Percentiles rank a stretch among this genome's conserved stretches.
Conservation (phyloP, 73 alveolate genomes). For the Tetrahymena thermophila region DNA sequence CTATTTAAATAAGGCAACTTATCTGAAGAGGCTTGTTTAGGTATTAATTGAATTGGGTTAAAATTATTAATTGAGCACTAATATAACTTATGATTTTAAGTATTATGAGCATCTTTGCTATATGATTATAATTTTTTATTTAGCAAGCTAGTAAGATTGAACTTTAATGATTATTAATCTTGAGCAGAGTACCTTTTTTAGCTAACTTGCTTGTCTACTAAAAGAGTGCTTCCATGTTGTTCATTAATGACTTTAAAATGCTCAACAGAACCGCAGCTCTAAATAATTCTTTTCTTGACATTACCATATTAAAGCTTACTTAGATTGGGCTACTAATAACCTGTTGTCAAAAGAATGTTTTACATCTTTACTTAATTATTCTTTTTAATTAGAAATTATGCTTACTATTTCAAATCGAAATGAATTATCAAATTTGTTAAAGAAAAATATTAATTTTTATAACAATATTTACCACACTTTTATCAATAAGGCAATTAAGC, state of each 20-base stretch:
- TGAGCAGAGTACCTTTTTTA: neutral
- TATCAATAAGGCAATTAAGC: neutral
- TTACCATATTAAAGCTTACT: neutral
- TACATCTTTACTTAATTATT: neutral
- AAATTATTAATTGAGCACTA: neutral
- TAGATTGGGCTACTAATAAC: neutral
- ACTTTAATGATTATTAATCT: neutral
- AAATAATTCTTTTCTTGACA: neutral
- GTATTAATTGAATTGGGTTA: neutral
- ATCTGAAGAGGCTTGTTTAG: neutral
- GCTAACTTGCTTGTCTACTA: neutral
- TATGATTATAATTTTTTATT: neutral
- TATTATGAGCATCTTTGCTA: neutral
- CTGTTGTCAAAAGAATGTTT: neutral
- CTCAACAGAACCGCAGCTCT: neutral
- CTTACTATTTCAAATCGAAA: neutral
- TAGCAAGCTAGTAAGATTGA: neutral
- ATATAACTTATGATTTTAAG: neutral
- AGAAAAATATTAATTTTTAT: neutral
- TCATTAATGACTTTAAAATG: neutral
- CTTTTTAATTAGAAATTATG: neutral
- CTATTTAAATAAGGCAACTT: neutral
- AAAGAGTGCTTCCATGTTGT: neutral
- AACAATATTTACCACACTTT: neutral
- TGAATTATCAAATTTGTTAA: neutral